Base-by-base conservation (phyloP, 2,329 filamentous ascomycete species). In the Neobulgaria alba region DNA sequence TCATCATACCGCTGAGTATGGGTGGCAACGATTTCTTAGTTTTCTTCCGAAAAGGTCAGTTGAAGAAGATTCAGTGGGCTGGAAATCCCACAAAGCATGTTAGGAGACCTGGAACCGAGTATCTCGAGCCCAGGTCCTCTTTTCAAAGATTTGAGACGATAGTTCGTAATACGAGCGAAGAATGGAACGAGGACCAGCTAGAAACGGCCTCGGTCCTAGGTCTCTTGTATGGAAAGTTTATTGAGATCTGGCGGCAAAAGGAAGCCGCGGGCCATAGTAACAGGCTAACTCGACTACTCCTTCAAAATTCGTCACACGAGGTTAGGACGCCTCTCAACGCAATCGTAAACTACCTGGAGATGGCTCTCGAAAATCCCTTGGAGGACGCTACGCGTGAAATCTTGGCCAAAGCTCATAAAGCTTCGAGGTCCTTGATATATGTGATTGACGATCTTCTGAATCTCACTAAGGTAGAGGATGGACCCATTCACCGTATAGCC, bases 281-380 rank as follows among this genome's bases (percentile, higher is more conserved):
- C 51, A 82, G 89, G 45, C 67, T 95, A 2, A 94, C 86, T 0
- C 72, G 77, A 34, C 63, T 95, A 3, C 63, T 95, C 2, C 68
- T 95, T 16, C 85, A 87, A 3, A 94, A 95, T 50, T 93, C 87
- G 0, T 88, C 88, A 0, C 89, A 95, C 49, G 88, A 95, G 65
- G 86, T 95, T 7, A 80, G 89, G 36, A 95, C 88, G 0, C 88
- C 88, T 0, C 65, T 95, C 2, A 95, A 95, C 55, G 88, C 88
- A 12, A 94, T 95, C 55, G 93, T 95, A 62, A 95, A 95, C 53
- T 95, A 93, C 51, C 72, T 95, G 1, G 88, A 95, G 53, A 94
- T 95, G 49, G 88, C 88, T 0, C 65, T 95, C 1, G 88, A 95
- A 62, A 86, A 87, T 0, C 66, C 70, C 0, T 66, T 95, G 3